Evolutionary conservation across 768 basidiomycete species (phyloP).

Genomic region (Kwoniella newhampshirensis): DNA sequence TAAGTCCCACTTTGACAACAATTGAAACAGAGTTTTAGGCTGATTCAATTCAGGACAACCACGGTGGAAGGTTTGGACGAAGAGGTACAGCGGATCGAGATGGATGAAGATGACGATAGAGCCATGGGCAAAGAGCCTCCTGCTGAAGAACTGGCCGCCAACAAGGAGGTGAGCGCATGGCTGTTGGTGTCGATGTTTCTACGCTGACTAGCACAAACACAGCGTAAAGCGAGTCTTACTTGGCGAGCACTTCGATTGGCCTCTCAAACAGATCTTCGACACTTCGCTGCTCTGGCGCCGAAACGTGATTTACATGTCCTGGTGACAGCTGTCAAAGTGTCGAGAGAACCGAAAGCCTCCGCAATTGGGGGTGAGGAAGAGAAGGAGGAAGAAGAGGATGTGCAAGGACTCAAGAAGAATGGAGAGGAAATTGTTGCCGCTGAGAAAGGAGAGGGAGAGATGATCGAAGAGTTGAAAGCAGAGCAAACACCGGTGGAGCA

Average conservation of each 20-base stretch:
- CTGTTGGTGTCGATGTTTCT: not conserved
- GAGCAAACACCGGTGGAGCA: not conserved
- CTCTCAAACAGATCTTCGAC: slow-evolving; percentile 26
- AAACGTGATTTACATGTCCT: slow-evolving; percentile 30
- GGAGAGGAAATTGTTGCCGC: not conserved
- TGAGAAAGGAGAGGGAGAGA: not conserved
- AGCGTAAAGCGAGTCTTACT: slow-evolving; percentile 31
- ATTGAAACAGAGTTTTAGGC: not conserved
- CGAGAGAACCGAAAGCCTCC: slow-evolving; percentile 5
- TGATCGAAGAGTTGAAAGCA: no score
- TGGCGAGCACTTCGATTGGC: slow-evolving; percentile 38
- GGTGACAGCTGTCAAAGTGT: slow-evolving; percentile 22
- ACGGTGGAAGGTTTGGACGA: slow-evolving; percentile 27
- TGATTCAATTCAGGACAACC: slow-evolving; percentile 13
- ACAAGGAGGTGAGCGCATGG: slow-evolving; percentile 23
- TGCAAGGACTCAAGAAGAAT: slow-evolving; percentile 1
- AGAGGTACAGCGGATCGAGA: slow-evolving; percentile 30
- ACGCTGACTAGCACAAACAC: not conserved
- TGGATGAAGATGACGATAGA: slow-evolving; percentile 40
- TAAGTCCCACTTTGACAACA: slow-evolving; percentile 8
- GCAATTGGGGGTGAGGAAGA: slow-evolving; percentile 14
- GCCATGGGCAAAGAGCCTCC: slow-evolving; percentile 35
- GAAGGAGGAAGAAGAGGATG: slow-evolving; percentile 8
- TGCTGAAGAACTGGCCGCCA: slow-evolving; percentile 16
- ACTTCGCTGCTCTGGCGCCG: slow-evolving; percentile 21